Evolutionary conservation across 768 basidiomycete genomes (phyloP), one percentile per base, ranked within the genome.

Genomic region (Lepiota subincarnata): DNA sequence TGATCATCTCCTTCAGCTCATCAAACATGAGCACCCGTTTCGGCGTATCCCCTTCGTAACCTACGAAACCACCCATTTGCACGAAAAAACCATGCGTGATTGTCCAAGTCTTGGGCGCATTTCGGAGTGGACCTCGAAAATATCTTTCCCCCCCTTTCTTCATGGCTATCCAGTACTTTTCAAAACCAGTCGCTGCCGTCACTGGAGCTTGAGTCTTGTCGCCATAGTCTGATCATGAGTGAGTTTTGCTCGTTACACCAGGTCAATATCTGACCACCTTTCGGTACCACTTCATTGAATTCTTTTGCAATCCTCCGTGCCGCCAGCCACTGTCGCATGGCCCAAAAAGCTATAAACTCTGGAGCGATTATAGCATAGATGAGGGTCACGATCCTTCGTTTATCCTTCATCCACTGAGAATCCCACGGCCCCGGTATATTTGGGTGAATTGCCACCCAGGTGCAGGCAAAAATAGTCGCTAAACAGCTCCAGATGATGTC

Each of bases 371-470:
- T 14, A 11, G 41, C 40, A 36, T 45, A 34, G n/a, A 39, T 36
- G 34, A 50, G 38, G 4, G 45, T 43, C 3, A 40, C n/a, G 4
- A 51, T 4, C 18, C 31, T 26, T n/a, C 55, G 40, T 22, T 37
- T 48, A 38, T 22, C 19, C 11, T 7, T 12, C 13, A 11, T 18
- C 34, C 36, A 45, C 11, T n/a, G 22, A 16, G 44, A 28, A 11
- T 45, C 44, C 20, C 28, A 26, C 13, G 48, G 38, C 6, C 24
- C 44, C 10, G 61, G 61, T 5, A 62, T 24, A 20, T 62, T 62
- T 1, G 55, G 59, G 43, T 62, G 63, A 12, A 62, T 26, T 0
- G 63, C 48, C 13, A 59, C 52, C 63, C 63, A 65, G 0, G 62
- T 58, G 36, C 60, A 65, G 2, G 57, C 52, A 26, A 65, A 62